A percentile compares a stretch with the other conserved stretches of the same genome.
Evolutionary conservation across 805 yeast species (phyloP).

Genomic region (Scheffersomyces lignosus): DNA sequence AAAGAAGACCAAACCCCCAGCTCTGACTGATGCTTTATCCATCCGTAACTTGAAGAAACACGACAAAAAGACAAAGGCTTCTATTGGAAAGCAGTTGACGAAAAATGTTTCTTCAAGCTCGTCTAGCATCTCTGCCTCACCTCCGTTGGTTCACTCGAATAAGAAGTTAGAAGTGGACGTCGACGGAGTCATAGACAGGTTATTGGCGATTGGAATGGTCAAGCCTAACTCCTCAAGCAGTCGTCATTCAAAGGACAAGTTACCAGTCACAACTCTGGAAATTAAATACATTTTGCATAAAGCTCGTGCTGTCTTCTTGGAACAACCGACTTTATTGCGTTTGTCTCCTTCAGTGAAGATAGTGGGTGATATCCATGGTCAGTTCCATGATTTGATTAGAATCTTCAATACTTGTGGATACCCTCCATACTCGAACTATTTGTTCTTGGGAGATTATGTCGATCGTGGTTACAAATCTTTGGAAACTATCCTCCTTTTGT

Average conservation of each 20-base stretch:
- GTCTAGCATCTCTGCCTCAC: constrained; percentile 20
- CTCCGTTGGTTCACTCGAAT: constrained; percentile 18
- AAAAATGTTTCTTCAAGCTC: constrained; percentile 14
- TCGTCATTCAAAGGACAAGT: constrained; percentile 39
- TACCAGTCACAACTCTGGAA: constrained; percentile 53
- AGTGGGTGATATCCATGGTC: constrained; percentile 83
- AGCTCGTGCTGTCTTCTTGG: constrained; percentile 59
- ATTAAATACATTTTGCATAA: constrained; percentile 57
- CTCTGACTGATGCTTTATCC: constrained; percentile 1
- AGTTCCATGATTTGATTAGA: constrained; percentile 52
- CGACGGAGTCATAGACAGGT: constrained; percentile 61
- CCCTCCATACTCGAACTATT: constrained; percentile 57
- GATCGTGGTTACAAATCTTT: constrained; percentile 60
- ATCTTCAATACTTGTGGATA: constrained; percentile 60
- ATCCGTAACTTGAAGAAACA: constrained; percentile 11
- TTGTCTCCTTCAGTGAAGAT: constrained; percentile 78
- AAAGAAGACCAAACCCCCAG: background rate
- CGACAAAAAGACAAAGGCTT: constrained; percentile 4
- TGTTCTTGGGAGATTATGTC: constrained; percentile 60
- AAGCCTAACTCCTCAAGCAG: constrained; percentile 12
- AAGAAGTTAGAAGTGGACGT: constrained; percentile 45
- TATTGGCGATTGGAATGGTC: constrained; percentile 49
- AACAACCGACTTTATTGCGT: constrained; percentile 64
- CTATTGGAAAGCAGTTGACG: constrained; percentile 5
- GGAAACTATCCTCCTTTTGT: constrained; percentile 52